phyloP scores from a whole-genome alignment of 176 grass and related monocot species.

The Bothriochloa decipiens region DNA sequence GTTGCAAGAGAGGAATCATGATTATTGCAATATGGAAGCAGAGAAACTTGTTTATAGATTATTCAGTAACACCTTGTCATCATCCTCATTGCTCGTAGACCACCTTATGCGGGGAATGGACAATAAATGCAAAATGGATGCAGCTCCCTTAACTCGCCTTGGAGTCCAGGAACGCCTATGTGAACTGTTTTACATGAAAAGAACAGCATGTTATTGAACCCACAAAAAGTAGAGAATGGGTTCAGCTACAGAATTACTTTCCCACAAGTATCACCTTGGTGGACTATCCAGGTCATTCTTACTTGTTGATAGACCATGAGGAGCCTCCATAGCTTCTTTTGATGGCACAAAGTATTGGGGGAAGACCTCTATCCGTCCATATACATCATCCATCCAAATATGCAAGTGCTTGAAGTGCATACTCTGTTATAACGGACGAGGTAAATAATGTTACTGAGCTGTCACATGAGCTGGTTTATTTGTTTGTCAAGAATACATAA shows the following conservation, averaged over 20 bases:
- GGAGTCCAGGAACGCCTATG: conserved; percentile 57
- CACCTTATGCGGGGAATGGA: conserved; percentile 74
- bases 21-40: background rate
- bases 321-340: conserved; percentile 50
- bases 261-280: conserved; percentile 56
- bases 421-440: conserved; percentile 23
- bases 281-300: conserved; percentile 50
- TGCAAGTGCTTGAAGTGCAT: conserved; percentile 37
- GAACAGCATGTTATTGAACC: conserved; percentile 15
- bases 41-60: no score
- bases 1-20: background rate
- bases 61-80: conserved; percentile 82
- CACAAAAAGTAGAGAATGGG: conserved; percentile 12
- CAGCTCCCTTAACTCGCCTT: conserved; percentile 76
- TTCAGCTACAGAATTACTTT: conserved; percentile 1
- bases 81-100: conserved; percentile 65
- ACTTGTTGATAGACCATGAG: conserved; percentile 49
- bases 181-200: conserved; percentile 41
- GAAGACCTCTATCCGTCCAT: conserved; percentile 81
- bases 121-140: conserved; percentile 74
- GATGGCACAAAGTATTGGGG: conserved; percentile 70
- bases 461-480: background rate
- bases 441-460: background rate
- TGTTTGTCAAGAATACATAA: background rate
- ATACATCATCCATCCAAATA: conserved; percentile 83